Evolutionary conservation across 2,329 filamentous ascomycete species (phyloP).

Genomic region (Cladorrhinum sp.): DNA sequence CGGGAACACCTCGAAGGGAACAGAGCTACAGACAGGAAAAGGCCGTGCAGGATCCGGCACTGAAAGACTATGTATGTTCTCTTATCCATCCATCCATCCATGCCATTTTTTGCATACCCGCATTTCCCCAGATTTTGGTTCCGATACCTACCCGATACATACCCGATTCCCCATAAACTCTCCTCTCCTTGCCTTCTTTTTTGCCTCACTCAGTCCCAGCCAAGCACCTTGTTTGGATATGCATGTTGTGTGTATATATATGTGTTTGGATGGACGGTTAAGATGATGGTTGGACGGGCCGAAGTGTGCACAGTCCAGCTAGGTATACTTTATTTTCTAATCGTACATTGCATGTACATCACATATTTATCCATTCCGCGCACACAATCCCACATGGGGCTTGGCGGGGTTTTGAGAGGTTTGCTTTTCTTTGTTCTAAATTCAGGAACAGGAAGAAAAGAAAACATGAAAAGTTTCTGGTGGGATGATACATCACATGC

Average conservation of each 20-base stretch:
- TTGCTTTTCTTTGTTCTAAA: slow-evolving; percentile 18
- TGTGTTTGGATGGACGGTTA: neutral
- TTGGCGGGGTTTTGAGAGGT: slow-evolving; percentile 6
- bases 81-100: too few relatives aligned
- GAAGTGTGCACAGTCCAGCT: slow-evolving; percentile 15
- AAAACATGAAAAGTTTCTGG: neutral
- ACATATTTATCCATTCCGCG: slow-evolving; percentile 15
- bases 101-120: neutral
- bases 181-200: neutral
- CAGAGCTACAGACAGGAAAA: slow-evolving; percentile 56
- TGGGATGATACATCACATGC: neutral
- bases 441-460: slow-evolving; percentile 5
- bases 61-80: slow-evolving; percentile 79
- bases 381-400: slow-evolving; percentile 16
- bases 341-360: neutral
- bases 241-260: neutral
- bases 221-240: neutral
- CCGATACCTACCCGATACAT: neutral
- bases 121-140: neutral
- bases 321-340: neutral
- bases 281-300: neutral
- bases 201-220: neutral
- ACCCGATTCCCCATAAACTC: too few relatives aligned
- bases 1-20: slow-evolving; percentile 60
- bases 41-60: slow-evolving; percentile 70